Evolutionary conservation across 495 filamentous ascomycete species (phyloP).

Genomic region (Daldinia vernicosa): DNA sequence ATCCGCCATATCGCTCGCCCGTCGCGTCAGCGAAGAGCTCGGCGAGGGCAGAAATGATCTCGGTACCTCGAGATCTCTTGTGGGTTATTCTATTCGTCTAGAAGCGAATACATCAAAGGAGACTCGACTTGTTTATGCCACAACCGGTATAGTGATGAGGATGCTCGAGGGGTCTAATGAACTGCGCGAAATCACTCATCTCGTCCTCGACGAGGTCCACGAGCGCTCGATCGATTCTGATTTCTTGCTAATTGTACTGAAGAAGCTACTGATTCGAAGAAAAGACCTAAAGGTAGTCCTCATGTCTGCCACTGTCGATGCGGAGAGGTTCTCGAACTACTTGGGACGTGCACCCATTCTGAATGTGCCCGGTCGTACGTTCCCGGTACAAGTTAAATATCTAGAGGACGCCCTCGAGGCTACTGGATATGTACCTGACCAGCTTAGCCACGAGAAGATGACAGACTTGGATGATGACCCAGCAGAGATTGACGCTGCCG

Average conservation of each 20-base stretch:
- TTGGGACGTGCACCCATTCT: constrained; percentile 83
- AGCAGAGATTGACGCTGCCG: constrained; percentile 57
- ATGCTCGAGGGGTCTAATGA: constrained; percentile 92
- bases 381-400: constrained; percentile 86
- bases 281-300: constrained; percentile 82
- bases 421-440: constrained; percentile 73
- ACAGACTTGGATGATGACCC: constrained; percentile 65
- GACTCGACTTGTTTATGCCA: constrained; percentile 87
- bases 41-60: constrained; percentile 84
- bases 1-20: constrained; percentile 91
- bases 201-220: constrained; percentile 95
- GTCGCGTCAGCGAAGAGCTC: constrained; percentile 91
- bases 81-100: constrained; percentile 92
- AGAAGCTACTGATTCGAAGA: constrained; percentile 75
- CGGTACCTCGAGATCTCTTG: constrained; percentile 81
- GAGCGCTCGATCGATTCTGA: constrained; percentile 95
- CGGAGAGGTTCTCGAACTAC: constrained; percentile 88
- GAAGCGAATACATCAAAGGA: constrained; percentile 83
- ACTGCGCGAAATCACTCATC: constrained; percentile 86
- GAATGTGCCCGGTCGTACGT: constrained; percentile 90
- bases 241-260: constrained; percentile 89
- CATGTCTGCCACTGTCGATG: constrained; percentile 97
- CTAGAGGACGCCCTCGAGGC: constrained; percentile 90
- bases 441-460: constrained; percentile 56
- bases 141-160: constrained; percentile 89